Base-by-base conservation (phyloP, 257 asterid species). In the Solanum habrochaites region DNA sequence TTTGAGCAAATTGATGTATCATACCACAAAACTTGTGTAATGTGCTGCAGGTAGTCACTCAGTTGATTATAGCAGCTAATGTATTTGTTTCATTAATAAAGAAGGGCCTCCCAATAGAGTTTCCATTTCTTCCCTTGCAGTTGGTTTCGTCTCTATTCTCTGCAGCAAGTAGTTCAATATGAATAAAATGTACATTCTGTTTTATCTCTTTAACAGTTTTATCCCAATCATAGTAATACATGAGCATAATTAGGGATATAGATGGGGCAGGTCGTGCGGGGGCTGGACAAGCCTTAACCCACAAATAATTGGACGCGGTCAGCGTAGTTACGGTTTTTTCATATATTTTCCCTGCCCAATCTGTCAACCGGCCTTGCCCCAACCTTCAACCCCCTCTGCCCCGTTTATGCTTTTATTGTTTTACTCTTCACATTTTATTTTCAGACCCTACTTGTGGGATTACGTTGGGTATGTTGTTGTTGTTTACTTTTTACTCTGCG, bases 41-140 rank as follows among this genome's bases (percentile, higher is more conserved):
- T 84, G 87, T 49, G 43, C 20, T 89, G 88, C 43, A 95, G 98
- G 96, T 93, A n/a, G 23, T 93, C 83, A 73, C 92, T 88, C 95
- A 93, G 82, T 80, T 95, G 82, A 47, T 93, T 73, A 90, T 87
- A 72, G 91, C 93, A 47, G 86, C 74, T 60, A 32, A 58, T 83
- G 20, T 89, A 37, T 88, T 86, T 87, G 72, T 94, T 32, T 87
- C 92, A 16, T 86, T 89, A 32, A 15, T 9, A 71, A 71, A 71
- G 43, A 70, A 70, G 25, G 78, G 15, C 2, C 25, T 32, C 43
- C 43, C 6, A 18, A 16, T 8, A 70, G 77, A 47, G 73, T 91
- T 90, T 89, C 88, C 73, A 88, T 89, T 86, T 89, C 91, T 64
- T 89, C 93, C 21, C 82, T 86, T 29, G 75, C 89, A 85, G 72